Base-by-base conservation (phyloP, 306 rosid genomes). In the Ziziphus jujuba region DNA sequence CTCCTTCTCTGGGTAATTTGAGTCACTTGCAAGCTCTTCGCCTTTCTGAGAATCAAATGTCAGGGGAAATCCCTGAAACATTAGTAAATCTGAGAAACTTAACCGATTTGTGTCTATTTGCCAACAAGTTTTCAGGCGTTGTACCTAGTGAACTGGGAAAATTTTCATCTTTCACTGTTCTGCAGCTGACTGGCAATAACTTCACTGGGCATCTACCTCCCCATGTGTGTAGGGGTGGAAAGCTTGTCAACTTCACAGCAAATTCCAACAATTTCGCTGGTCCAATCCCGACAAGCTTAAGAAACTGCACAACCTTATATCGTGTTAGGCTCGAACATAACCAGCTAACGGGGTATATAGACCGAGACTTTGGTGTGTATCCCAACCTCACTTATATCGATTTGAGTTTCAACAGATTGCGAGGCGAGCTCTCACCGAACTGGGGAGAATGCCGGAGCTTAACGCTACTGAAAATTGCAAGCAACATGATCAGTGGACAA, bases 141-240 rank as follows among this genome's bases (percentile, higher is more conserved):
- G 86, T 86, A 23, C 91, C 91, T 0, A 76, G 10, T 15, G 80
- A 71, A 28, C 50, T 82, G 1, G 91, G 91, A 9, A 86, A 83
- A 59, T 40, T 65, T 21, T 86, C 91, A 17, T 75, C 86, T 3
- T 76, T 86, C 67, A 9, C 34, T 54, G 79, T 66, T 17, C 67
- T 86, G 28, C 84, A 75, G 67, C 78, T 86, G 48, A 86, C 86
- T 52, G 67, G 66, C 47, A 86, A 86, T 72, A 80, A 80, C 60
- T 83, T 86, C 36, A 52, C 23, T 17, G 91, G 91, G 36, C 63
- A 75, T 20, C 75, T 85, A 12, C 91, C 88, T 16, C 86, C 84
- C 28, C 70, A 80, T 53, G 78, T 80, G 4, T 85, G 90, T 57
- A 75, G 71, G 36, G 61, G 74, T 63, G 85, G 85, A 0, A 65